Evolutionary conservation across 345 rosid species (phyloP).

Genomic region (Alliaria petiolata): DNA sequence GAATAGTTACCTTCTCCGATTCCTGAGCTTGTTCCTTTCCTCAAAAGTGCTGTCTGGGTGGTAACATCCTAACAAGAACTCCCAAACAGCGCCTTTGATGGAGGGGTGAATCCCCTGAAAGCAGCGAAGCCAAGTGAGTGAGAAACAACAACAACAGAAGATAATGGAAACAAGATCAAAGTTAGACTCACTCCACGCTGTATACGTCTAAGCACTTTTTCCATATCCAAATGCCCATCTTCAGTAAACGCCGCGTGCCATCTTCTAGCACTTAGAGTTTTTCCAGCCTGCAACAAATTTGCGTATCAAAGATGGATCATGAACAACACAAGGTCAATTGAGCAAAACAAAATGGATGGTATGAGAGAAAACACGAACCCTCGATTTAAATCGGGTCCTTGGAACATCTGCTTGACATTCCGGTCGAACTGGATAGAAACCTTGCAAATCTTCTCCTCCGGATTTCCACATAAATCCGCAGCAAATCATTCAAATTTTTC

Average conservation of each 20-base stretch:
- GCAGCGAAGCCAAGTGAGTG: conserved; percentile 31
- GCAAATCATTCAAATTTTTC: conserved; percentile 31
- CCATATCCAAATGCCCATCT: conserved; percentile 86
- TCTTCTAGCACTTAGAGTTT: conserved; percentile 84
- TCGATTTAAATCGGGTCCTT: conserved; percentile 64
- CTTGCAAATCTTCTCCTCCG: conserved; percentile 60
- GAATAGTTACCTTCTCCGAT: conserved; percentile 56
- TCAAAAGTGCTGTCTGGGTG: conserved; percentile 89
- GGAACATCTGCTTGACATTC: conserved; percentile 67
- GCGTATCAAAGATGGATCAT: no score
- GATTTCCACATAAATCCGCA: conserved; percentile 46
- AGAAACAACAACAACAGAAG: no score
- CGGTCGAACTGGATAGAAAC: conserved; percentile 68
- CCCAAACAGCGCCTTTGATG: conserved; percentile 91
- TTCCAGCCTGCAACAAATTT: conserved; percentile 64
- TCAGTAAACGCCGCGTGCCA: conserved; percentile 86
- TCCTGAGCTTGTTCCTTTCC: conserved; percentile 62
- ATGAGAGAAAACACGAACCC: conserved; percentile 42
- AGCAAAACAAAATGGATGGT: no score
- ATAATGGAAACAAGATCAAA: background rate
- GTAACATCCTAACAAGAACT: conserved; percentile 87
- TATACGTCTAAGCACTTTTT: conserved; percentile 77
- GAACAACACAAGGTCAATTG: no score
- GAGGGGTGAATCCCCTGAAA: conserved; percentile 89
- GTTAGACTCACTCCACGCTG: conserved; percentile 81